phyloP scores from a whole-genome alignment of 2,329 filamentous ascomycete species.

The Ploettnerulaceae sp. region DNA sequence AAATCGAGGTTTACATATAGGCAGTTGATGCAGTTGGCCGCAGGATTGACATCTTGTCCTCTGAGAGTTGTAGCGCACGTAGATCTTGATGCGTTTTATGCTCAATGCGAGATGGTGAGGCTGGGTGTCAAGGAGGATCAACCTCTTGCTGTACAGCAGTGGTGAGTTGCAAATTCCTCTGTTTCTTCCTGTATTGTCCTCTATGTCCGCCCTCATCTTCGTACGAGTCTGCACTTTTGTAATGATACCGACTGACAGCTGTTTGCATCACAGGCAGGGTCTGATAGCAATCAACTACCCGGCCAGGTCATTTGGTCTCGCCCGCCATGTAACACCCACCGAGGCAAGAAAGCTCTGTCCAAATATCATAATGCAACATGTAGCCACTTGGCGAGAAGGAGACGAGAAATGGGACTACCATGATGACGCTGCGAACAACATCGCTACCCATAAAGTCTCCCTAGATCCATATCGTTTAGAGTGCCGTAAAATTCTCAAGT shows the following conservation, averaged over 20 bases:
- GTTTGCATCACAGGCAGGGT: slow-evolving; percentile 58
- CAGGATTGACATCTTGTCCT: slow-evolving; percentile 66
- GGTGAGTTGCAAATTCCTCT: slow-evolving; percentile 42
- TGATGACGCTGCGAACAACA: slow-evolving; percentile 71
- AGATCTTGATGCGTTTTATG: slow-evolving; percentile 96
- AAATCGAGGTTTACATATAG: slow-evolving; percentile 79
- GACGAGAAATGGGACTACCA: slow-evolving; percentile 90
- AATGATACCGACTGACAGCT: too few species aligned
- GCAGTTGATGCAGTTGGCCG: slow-evolving; percentile 70
- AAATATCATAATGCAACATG: slow-evolving; percentile 79
- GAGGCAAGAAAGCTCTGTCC: slow-evolving; percentile 89
- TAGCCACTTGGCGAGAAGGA: slow-evolving; percentile 90
- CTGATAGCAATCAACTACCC: slow-evolving; percentile 97
- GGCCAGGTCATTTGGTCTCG: slow-evolving; percentile 74
- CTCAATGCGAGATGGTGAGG: slow-evolving; percentile 91
- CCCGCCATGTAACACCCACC: slow-evolving; percentile 67
- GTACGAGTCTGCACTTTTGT: background rate
- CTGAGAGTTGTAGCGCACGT: slow-evolving; percentile 86
- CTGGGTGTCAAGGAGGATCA: slow-evolving; percentile 67
- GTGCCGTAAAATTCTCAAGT: slow-evolving; percentile 73
- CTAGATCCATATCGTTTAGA: slow-evolving; percentile 86
- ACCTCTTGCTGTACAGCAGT: slow-evolving; percentile 91
- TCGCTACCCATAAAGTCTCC: slow-evolving; percentile 87
- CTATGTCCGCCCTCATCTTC: background rate
- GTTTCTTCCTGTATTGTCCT: background rate